Base-by-base conservation (phyloP, 2,329 filamentous ascomycete genomes). In the Aspergillus floridensis region DNA sequence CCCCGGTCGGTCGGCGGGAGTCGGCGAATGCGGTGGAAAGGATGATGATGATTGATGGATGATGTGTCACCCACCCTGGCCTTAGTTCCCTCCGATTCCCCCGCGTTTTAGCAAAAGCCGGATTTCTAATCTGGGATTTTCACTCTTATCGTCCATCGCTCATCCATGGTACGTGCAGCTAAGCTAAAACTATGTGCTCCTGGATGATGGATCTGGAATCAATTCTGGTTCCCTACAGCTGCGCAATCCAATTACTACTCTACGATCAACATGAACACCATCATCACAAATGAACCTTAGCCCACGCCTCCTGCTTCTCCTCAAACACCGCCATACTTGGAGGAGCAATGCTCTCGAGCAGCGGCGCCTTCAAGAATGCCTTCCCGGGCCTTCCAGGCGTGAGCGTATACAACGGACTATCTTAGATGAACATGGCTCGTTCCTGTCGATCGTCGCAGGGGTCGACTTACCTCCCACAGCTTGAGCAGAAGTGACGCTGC, bases 401-500 rank as follows among this genome's bases (percentile, higher is more conserved):
- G 5, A 58, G 14, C 2, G 26, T 2, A 21, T 21, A 47, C 29
- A 29, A 10, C 16, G 53, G 53, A 16, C 53, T 55, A 22, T n/a
- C 14, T 2, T 21, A 16, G 6, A 16, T 49, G 6, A 26, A 12
- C 12, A 19, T n/a, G 12, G 22, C 5, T 16, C 26, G 26, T 19
- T 26, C 14, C 4, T 7, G 38, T 29, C 6, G 12, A 11, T 3
- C 22, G 38, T 24, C 2, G 19, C 14, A 21, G 14, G 2, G 1
- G 22, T 16, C 12, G 5, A 48, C 26, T 14, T 59, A 68, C 67
- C 68, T 69, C 49, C 68, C 68, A 58, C 64, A 70, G 21, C 48
- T 58, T 0, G 65, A 65, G 35, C 67, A 69, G 46, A 70, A 70
- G 52, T 63, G 49, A 14, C 65, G 65, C 67, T 68, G n/a, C 41